Percentiles rank a stretch among this genome's conserved stretches.
Conservation (phyloP, 1,284 basidiomycete genomes). For the Somion occarium region DNA sequence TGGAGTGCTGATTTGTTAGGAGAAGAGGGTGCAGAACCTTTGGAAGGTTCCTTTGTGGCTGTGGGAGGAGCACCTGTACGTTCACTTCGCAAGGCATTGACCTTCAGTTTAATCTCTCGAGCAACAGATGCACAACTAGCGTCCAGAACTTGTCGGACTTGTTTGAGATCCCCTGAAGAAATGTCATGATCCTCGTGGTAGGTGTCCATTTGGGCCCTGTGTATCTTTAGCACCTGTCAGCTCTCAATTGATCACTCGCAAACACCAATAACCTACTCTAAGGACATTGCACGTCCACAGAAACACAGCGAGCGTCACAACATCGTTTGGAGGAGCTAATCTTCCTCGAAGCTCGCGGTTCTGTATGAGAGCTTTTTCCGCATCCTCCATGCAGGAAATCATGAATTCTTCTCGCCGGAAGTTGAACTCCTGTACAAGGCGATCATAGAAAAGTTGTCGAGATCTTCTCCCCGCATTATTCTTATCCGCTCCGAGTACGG, state of each 20-base stretch:
- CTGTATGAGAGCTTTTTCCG: constrained; percentile 18
- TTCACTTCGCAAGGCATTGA: constrained; percentile 9
- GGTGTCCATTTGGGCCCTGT: too few species aligned
- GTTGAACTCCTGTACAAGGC: constrained; percentile 12
- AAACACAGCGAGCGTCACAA: constrained; percentile 21
- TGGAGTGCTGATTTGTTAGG: constrained; percentile 6
- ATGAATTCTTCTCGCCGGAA: constrained; percentile 16
- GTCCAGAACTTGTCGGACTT: constrained; percentile 18
- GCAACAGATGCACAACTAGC: constrained; percentile 15
- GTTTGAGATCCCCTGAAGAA: too few species aligned
- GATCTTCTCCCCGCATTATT: constrained; percentile 2
- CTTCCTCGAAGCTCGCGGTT: constrained; percentile 16
- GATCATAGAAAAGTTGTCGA: constrained; percentile 13
- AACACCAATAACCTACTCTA: constrained; percentile 8
- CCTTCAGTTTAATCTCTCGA: constrained; percentile 9
- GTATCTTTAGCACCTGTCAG: constrained; percentile 1
- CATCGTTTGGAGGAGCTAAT: constrained; percentile 15
- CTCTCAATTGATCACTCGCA: constrained; percentile 5
- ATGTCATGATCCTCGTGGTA: too few species aligned
- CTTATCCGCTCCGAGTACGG: constrained; percentile 17
- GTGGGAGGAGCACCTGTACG: not conserved
- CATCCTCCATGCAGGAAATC: constrained; percentile 17
- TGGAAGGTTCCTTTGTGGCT: not conserved
- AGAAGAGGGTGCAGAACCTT: not conserved
- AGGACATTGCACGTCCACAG: constrained; percentile 19